Evolutionary conservation across 2,329 filamentous ascomycete species (phyloP).

Genomic region (Dothiorella sarmentorum): DNA sequence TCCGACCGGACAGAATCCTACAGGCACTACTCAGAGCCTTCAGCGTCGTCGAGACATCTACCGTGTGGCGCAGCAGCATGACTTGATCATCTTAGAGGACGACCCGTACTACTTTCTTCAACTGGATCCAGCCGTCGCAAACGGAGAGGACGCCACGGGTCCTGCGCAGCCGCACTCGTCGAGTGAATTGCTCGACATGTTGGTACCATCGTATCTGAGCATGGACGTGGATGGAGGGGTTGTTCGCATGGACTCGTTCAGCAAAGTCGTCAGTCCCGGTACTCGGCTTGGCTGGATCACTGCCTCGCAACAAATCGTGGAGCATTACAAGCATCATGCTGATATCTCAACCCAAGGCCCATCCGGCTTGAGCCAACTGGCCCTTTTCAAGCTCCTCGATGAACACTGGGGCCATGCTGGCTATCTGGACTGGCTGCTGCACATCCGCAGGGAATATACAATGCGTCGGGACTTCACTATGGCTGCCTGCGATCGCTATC

Average conservation of each 20-base stretch:
- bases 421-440: slow-evolving; percentile 28
- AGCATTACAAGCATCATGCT: slow-evolving; percentile 26
- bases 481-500: slow-evolving; percentile 26
- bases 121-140: not conserved
- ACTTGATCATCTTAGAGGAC: slow-evolving; percentile 30
- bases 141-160: not conserved
- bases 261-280: slow-evolving; percentile 35
- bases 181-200: slow-evolving; percentile 18
- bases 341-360: slow-evolving; percentile 25
- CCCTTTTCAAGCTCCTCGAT: slow-evolving; percentile 31
- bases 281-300: slow-evolving; percentile 32
- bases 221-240: slow-evolving; percentile 34
- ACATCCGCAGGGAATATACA: slow-evolving; percentile 26
- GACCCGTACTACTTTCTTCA: slow-evolving; percentile 32
- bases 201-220: slow-evolving; percentile 31
- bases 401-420: slow-evolving; percentile 32
- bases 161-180: not conserved
- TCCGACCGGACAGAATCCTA: slow-evolving; percentile 30
- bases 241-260: slow-evolving; percentile 30
- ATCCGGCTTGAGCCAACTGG: slow-evolving; percentile 30
- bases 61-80: slow-evolving; percentile 25
- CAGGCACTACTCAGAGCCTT: slow-evolving; percentile 26
- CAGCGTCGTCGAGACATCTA: slow-evolving; percentile 27
- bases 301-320: slow-evolving; percentile 25
- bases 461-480: slow-evolving; percentile 25